Conservation (phyloP, 129 eudicot genomes). For the Saposhnikovia divaricata region DNA sequence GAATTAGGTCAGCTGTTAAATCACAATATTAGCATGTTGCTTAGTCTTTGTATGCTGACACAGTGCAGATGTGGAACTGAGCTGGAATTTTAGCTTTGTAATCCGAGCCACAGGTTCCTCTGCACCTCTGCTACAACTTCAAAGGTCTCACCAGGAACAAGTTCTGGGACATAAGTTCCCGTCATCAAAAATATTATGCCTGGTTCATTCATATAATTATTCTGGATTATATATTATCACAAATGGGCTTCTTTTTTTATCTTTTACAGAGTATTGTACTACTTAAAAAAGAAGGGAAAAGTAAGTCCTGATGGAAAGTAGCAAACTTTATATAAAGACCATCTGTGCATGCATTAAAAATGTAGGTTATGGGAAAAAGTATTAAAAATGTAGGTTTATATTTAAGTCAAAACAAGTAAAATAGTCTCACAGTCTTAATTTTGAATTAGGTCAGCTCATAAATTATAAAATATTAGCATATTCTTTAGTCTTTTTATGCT, state of each 20-base stretch:
- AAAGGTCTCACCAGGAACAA: no score
- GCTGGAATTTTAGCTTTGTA: constrained; percentile 11
- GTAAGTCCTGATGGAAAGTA: not conserved
- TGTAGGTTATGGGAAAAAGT: no score
- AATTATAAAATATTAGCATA: not conserved
- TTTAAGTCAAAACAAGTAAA: no score
- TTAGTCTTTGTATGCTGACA: constrained; percentile 14
- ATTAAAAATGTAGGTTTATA: no score
- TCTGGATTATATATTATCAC: not conserved
- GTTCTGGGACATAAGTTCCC: not conserved
- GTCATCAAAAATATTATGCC: no score
- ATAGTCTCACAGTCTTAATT: not conserved
- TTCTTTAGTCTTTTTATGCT: constrained; percentile 3
- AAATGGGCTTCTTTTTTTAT: not conserved
- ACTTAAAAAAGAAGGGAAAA: not conserved
- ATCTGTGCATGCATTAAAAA: not conserved
- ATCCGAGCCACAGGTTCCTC: not conserved
- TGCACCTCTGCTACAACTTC: no score
- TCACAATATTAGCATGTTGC: not conserved
- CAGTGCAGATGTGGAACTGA: constrained; percentile 14
- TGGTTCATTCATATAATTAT: not conserved
- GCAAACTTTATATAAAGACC: not conserved
- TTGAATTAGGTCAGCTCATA: not conserved
- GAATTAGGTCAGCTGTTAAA: constrained; percentile 5
- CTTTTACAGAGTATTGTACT: not conserved